Evolutionary conservation across 2,329 filamentous ascomycete species (phyloP), one percentile per base, ranked within the genome.

Genomic region (Verruconis gallopava): DNA sequence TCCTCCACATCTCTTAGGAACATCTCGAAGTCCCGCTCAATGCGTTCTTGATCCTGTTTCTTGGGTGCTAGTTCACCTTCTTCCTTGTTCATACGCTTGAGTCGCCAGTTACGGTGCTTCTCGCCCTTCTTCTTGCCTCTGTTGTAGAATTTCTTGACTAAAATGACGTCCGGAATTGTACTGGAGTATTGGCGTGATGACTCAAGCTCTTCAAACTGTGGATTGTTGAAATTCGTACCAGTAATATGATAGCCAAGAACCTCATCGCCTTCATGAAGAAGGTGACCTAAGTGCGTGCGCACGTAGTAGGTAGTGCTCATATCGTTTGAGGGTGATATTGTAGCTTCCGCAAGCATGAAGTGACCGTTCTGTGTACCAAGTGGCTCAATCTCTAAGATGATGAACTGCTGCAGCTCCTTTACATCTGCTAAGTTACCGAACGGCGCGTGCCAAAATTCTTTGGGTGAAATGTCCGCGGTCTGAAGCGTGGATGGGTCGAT

Each of bases 1-100:
- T 96, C 88, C 64, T 98, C 93, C 9, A 98, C 85, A 60, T 98
- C 91, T 36, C 82, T 80, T 69, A 98, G 67, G 76, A 98, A 98
- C 75, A 88, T 77, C 67, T 98, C 91, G 64, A 93, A 98, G 63
- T 98, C 91, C 50, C 80, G 75, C 57, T 96, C 88, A 68, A 93
- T 77, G 48, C 79, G 77, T 46, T 88, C 84, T 57, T 89, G 82
- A 57, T 96, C 88, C 46, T 85, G 71, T 65, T 94, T 85, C 68
- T 84, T 80, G 25, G 85, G 84, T 49, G 88, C 65, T 60, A 93
- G 72, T 50, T 95, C 89, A 50, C 82, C 81, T 58, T 95, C 85
- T 48, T 96, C 88, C 64, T 77, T 81, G 50, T 73, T 73, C 83
- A 98, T 89, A 55, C 91, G 85, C 75, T 84, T 93, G 61, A 98